These are phyloP conservation scores for Penicillium sp. DNA, from an alignment of 2,329 filamentous ascomycete species.

Conservation along the genomic window DNA sequence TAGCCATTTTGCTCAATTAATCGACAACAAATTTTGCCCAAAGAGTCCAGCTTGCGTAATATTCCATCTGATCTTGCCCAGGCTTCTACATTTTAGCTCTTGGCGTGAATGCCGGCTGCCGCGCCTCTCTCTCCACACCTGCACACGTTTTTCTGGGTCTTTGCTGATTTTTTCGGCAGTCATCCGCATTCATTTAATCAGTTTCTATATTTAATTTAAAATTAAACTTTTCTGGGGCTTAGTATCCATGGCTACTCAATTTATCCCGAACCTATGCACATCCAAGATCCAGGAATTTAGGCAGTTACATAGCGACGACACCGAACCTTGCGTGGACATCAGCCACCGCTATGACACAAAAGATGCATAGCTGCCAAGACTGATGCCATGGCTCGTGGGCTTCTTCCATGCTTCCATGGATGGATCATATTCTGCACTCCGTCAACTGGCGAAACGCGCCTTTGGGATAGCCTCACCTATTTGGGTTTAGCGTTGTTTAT, in stretches of 20 bases:
- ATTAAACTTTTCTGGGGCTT: slow-evolving; percentile 3
- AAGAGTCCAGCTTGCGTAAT: background rate
- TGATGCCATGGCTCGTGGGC: background rate
- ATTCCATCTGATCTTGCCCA: background rate
- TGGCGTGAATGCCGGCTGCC: slow-evolving; percentile 7
- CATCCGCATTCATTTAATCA: background rate
- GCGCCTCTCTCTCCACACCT: background rate
- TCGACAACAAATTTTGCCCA: background rate
- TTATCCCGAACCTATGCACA: background rate
- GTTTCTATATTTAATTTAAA: slow-evolving; percentile 9
- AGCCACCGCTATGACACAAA: background rate
- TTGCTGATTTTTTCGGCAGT: background rate
- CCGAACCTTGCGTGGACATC: background rate
- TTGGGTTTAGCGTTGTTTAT: background rate
- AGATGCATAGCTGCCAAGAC: background rate
- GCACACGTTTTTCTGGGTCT: background rate
- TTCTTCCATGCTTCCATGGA: background rate
- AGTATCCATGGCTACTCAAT: background rate
- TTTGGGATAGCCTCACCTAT: background rate
- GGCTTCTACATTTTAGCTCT: slow-evolving; percentile 16
- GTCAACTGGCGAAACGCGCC: background rate
- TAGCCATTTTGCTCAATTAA: background rate
- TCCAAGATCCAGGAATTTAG: background rate
- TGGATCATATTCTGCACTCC: background rate
- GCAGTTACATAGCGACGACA: background rate